A percentile compares a stretch with the other conserved stretches of the same genome.
phyloP scores from a whole-genome alignment of 2,329 filamentous ascomycete species.

The Fusarium sp. region DNA sequence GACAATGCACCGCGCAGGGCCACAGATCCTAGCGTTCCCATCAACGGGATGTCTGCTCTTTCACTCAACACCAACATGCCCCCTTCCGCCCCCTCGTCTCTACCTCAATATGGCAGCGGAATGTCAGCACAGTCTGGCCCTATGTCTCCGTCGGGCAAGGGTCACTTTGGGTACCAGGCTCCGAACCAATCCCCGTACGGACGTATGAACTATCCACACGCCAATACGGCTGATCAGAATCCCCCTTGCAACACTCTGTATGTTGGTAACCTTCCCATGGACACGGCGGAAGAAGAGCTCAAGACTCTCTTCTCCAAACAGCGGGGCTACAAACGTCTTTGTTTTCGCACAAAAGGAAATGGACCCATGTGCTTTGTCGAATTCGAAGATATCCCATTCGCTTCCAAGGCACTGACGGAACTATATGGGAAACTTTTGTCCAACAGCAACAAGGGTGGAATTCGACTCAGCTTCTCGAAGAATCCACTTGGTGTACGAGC shows the following conservation, averaged over 20 bases:
- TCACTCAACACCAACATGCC: constrained; percentile 72
- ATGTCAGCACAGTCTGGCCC: constrained; percentile 50
- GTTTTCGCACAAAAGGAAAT: constrained; percentile 93
- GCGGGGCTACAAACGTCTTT: constrained; percentile 93
- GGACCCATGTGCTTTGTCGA: constrained; percentile 99
- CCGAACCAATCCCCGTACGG: constrained; percentile 66
- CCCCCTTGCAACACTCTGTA: constrained; percentile 98
- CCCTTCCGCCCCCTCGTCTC: constrained; percentile 59
- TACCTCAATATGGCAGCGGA: constrained; percentile 57
- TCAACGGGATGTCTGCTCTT: constrained; percentile 73
- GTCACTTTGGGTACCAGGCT: constrained; percentile 33
- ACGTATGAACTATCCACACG: constrained; percentile 78
- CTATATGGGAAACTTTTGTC: constrained; percentile 87
- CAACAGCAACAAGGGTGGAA: constrained; percentile 94
- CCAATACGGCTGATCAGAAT: constrained; percentile 95
- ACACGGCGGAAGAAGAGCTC: constrained; percentile 94
- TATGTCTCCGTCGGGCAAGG: constrained; percentile 15
- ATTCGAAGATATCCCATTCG: constrained; percentile 92
- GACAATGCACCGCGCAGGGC: constrained; percentile 65
- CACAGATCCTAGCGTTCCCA: constrained; percentile 77
- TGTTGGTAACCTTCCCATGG: constrained; percentile 93
- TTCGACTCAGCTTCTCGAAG: constrained; percentile 95
- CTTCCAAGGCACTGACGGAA: constrained; percentile 89
- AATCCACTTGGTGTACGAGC: constrained; percentile 94
- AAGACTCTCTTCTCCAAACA: constrained; percentile 94